Evolutionary conservation across 768 basidiomycete species (phyloP), one percentile per base, ranked within the genome.

Genomic region (Macrocybe gigantea): DNA sequence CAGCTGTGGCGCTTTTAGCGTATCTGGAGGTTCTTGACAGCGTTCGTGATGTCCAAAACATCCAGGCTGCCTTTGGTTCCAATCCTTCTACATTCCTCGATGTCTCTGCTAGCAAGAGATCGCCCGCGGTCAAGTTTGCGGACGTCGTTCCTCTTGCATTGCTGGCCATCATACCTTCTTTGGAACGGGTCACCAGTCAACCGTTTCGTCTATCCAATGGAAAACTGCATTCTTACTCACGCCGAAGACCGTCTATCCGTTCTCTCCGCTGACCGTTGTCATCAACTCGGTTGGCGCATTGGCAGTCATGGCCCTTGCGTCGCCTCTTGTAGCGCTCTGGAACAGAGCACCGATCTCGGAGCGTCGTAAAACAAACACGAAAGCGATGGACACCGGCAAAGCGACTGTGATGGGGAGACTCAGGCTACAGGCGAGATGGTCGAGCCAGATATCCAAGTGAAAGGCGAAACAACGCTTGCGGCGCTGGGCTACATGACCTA

Each of bases 201-300:
- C 85, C 3, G 73, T 98, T 35, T 78, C 91, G 1, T 87, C 90
- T 2, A 79, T 99, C 38, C 95, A 98, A 56, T 99, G 95, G 96
- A 96, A 96, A 63, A 68, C 85, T 1, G 94, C 88, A 6, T 99
- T 98, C 65, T 62, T 97, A 30, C 74, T 99, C 47, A 79, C 82
- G 2, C 69, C 79, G 3, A 80, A 74, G 0, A 70, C 93, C 38
- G 70, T 66, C 8, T 92, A 90, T 60, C 83, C 87, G 0, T 78
- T 81, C 56, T 83, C 93, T 0, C 83, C 83, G 0, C 39, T 88
- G 1, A 82, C 91, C 22, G 84, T 93, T 5, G 62, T 78, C 2
- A 63, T 85, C 50, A 98, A 98, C 64, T 82, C 86, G 6, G 68
- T 91, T 45, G 89, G 93, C 0, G 78, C 88, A 0, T 67, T 84